Evolutionary conservation across 192 early-diverging fungal genomes (phyloP).

Genomic region (Allomyces javanicus): DNA sequence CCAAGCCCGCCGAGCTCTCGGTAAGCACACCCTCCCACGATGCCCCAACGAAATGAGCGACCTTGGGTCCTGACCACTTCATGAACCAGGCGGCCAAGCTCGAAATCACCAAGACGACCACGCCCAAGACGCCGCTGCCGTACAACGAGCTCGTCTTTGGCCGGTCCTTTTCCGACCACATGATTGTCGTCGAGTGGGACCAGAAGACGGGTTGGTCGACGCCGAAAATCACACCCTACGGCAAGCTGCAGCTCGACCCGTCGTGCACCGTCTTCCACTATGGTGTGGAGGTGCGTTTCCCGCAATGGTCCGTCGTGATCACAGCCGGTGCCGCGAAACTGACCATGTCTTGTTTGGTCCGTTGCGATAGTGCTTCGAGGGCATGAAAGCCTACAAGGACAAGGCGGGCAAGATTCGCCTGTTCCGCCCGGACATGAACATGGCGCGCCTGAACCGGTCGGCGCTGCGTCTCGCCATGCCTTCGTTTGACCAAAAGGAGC

Average conservation of each 20-base stretch:
- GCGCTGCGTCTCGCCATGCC: conserved; percentile 68
- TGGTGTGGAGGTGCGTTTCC: conserved; percentile 36
- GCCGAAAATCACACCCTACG: conserved; percentile 75
- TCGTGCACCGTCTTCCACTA: conserved; percentile 86
- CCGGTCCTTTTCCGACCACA: conserved; percentile 83
- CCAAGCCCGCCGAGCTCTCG: too few species aligned
- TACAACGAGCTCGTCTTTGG: conserved; percentile 61
- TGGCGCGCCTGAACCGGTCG: conserved; percentile 64
- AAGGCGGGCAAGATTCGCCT: conserved; percentile 65
- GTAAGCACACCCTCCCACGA: too few species aligned
- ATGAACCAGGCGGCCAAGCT: neutral
- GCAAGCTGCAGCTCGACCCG: conserved; percentile 60
- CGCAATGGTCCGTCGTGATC: too few species aligned
- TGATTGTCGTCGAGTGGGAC: conserved; percentile 74
- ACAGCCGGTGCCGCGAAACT: too few species aligned
- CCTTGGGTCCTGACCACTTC: too few species aligned
- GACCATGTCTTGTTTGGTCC: too few species aligned
- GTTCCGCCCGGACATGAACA: conserved; percentile 97
- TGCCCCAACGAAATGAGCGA: too few species aligned
- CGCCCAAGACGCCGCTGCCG: neutral
- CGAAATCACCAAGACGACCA: neutral
- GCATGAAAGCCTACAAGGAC: conserved; percentile 83
- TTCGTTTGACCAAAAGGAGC: conserved; percentile 52
- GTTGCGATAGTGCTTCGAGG: conserved; percentile 56
- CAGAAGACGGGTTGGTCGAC: conserved; percentile 47